Evolutionary conservation across 2,329 filamentous ascomycete species (phyloP).

Genomic region (Talaromyces sp.): DNA sequence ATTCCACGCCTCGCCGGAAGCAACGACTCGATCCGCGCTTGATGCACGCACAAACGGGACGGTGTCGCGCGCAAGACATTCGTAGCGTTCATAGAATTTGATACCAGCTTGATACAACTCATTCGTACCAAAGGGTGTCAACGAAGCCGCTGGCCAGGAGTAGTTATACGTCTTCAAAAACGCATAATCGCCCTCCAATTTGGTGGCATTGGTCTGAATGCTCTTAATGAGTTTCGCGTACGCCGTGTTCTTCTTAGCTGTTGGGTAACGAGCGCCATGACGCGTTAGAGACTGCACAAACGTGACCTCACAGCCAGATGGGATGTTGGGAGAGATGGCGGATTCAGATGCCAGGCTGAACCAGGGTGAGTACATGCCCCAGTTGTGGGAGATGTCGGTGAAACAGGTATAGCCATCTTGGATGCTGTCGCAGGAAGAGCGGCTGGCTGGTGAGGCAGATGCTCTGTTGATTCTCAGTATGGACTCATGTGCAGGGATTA

Average conservation of each 20-base stretch:
- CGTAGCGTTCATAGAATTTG: slow-evolving; percentile 74
- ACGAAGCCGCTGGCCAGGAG: slow-evolving; percentile 65
- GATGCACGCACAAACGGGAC: slow-evolving; percentile 70
- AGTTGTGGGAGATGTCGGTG: slow-evolving; percentile 62
- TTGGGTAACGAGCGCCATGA: slow-evolving; percentile 82
- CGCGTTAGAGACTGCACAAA: slow-evolving; percentile 80
- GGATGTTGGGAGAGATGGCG: slow-evolving; percentile 59
- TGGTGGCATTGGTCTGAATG: slow-evolving; percentile 59
- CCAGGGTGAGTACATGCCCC: slow-evolving; percentile 87
- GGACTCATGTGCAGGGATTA: background rate
- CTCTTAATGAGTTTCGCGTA: slow-evolving; percentile 65
- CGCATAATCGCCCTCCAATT: slow-evolving; percentile 63
- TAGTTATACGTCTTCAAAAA: slow-evolving; percentile 75
- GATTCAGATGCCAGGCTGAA: slow-evolving; percentile 66
- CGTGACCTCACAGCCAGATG: slow-evolving; percentile 67
- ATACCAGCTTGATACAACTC: slow-evolving; percentile 73
- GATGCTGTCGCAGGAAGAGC: slow-evolving; percentile 3
- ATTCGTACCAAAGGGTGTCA: slow-evolving; percentile 66
- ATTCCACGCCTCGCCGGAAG: slow-evolving; percentile 73
- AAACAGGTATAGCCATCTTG: slow-evolving; percentile 11
- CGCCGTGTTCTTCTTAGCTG: slow-evolving; percentile 60
- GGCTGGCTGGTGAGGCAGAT: background rate
- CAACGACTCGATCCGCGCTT: slow-evolving; percentile 67
- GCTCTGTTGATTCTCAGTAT: background rate
- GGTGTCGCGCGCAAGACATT: slow-evolving; percentile 55